Conservation (phyloP, 1,139 yeast species). For the Yamadazyma mexicana region DNA sequence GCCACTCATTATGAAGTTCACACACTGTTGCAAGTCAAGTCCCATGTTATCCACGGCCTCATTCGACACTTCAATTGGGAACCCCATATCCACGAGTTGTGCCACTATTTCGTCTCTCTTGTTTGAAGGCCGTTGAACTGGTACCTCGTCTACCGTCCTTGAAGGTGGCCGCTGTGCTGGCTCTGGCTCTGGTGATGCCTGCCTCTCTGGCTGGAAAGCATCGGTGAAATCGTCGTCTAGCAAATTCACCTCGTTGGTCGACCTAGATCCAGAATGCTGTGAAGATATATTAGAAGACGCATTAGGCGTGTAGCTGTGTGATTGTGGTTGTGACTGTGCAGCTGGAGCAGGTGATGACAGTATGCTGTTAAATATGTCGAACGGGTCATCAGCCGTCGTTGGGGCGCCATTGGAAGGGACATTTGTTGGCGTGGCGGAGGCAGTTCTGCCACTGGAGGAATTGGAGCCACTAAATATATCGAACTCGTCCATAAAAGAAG, state of each 20-base stretch:
- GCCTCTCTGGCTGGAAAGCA: slow-evolving; percentile 24
- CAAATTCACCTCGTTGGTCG: slow-evolving; percentile 13
- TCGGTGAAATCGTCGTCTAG: slow-evolving; percentile 48
- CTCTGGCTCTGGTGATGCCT: slow-evolving; percentile 2
- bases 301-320: neutral
- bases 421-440: neutral
- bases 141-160: slow-evolving; percentile 41
- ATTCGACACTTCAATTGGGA: slow-evolving; percentile 59
- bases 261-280: neutral
- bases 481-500: slow-evolving; percentile 14
- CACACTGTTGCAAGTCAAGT: slow-evolving; percentile 62
- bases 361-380: slow-evolving; percentile 17
- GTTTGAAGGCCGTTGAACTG: neutral
- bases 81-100: slow-evolving; percentile 79
- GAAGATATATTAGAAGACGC: neutral
- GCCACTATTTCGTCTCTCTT: slow-evolving; percentile 58
- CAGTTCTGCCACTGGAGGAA: neutral
- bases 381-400: slow-evolving; percentile 18
- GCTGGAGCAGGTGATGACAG: neutral
- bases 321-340: neutral
- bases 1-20: slow-evolving; percentile 60
- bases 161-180: neutral
- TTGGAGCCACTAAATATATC: slow-evolving; percentile 13
- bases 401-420: neutral
- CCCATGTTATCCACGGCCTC: slow-evolving; percentile 63